Conservation (phyloP, 306 rosid species). For the Canavalia gladiata region DNA sequence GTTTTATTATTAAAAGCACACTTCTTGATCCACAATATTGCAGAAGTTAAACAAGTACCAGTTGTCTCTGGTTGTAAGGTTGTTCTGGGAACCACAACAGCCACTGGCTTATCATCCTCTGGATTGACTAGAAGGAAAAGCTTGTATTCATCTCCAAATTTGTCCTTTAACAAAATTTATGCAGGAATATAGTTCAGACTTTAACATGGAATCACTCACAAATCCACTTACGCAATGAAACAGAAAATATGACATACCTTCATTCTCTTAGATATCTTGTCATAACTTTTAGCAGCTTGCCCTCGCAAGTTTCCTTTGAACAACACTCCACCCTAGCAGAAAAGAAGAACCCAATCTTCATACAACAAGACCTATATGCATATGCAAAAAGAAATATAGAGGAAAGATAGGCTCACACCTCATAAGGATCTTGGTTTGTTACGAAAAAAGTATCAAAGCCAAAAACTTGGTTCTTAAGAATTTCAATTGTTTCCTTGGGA, state of each 20-base stretch:
- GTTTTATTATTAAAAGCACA: slow-evolving; percentile 10
- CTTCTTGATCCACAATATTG: slow-evolving; percentile 14
- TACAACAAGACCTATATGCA: slow-evolving; percentile 42
- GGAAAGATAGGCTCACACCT: slow-evolving; percentile 64
- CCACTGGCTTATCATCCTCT: slow-evolving; percentile 98
- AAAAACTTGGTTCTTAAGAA: slow-evolving; percentile 86
- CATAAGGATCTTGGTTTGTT: slow-evolving; percentile 94
- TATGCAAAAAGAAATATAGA: slow-evolving; percentile 20
- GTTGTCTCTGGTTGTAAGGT: slow-evolving; percentile 95
- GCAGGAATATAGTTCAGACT: slow-evolving; percentile 29
- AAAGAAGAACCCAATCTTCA: slow-evolving; percentile 41
- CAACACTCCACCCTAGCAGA: slow-evolving; percentile 85
- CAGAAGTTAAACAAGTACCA: slow-evolving; percentile 58
- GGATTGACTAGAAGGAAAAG: slow-evolving; percentile 93
- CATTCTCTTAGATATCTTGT: slow-evolving; percentile 86
- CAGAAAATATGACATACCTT: slow-evolving; percentile 57
- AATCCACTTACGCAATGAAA: slow-evolving; percentile 18
- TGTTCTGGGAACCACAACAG: slow-evolving; percentile 87
- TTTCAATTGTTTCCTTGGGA: slow-evolving; percentile 84
- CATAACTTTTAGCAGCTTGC: slow-evolving; percentile 83
- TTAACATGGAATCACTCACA: slow-evolving; percentile 41
- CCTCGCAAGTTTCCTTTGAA: slow-evolving; percentile 98
- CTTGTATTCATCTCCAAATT: slow-evolving; percentile 83
- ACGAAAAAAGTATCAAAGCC: slow-evolving; percentile 96
- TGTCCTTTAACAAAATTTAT: slow-evolving; percentile 63